Base-by-base conservation (phyloP, 2,329 filamentous ascomycete species). In the Scortechinia acanthostroma region DNA sequence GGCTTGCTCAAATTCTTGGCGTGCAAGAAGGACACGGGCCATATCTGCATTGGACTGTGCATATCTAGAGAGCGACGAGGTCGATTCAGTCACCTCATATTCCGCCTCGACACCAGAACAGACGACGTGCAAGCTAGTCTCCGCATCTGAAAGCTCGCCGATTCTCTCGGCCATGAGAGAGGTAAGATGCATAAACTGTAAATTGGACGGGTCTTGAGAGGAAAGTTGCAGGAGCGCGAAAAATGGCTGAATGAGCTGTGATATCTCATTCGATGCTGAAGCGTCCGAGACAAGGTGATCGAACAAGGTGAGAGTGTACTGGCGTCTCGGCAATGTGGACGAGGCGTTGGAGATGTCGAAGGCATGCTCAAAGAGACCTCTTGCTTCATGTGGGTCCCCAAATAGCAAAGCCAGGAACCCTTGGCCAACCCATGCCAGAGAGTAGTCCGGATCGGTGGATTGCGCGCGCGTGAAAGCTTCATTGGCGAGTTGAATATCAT, bases 361-460 rank as follows among this genome's bases (percentile, higher is more conserved):
- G 1, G 93, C 91, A 58, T 98, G 93, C 1, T 88, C 91, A 58
- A 96, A 95, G 6, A 97, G 76, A 10, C 83, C 82, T 19, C 88
- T 76, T 1, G 91, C 91, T 63, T 96, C 90, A 49, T 77, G 80
- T 0, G 68, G 54, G 49, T 95, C 84, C 1, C 88, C 90, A 43
- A 79, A 76, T 21, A 91, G 68, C 15, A 91, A 71, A 3, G 93
- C 90, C 44, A 97, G 75, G 21, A 95, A 74, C 1, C 88, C 91
- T 63, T 97, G 91, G 1, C 93, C 93, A 4, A 97, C 70, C 94
- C 93, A 98, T 15, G 91, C 91, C 56, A 91, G 82, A 0, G 90
- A 83, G 57, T 91, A 95, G 51, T 96, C 91, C 0, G 94, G 93
- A 59, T 98, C 94, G 3, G 87, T 88, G 1, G 91, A 95, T 61